Evolutionary conservation across 1,284 basidiomycete species (phyloP), one percentile per base, ranked within the genome.

Genomic region (Tausonia pullulans): DNA sequence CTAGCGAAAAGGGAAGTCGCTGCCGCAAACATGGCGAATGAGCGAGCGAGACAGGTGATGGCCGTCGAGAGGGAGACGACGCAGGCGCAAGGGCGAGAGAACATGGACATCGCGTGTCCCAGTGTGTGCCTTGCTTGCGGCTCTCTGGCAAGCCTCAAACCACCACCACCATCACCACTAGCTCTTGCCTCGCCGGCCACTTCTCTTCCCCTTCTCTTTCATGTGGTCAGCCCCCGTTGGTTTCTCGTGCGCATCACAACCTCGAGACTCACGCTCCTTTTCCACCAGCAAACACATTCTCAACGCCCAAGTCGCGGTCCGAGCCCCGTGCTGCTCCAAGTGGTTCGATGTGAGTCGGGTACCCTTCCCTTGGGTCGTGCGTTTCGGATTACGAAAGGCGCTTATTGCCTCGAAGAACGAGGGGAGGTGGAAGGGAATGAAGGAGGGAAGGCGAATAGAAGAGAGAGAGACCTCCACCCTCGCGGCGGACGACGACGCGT

Each of bases 291-390:
- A 94, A 80, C 92, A 95, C 74, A 82, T 96, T 67, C 79, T 96
- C 63, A 96, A 96, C 76, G 90, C 88, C 0, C 93, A 96, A 77
- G 93, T 93, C 39, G 82, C 92, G 41, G 89, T 97, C 71, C 87
- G 93, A 53, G 89, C 93, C 4, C 90, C 92, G 3, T 96, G 93
- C 78, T 96, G 93, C 83, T 88, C 88, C 73, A 87, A 86, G 72
- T 96, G 92, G 91, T 96, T 84, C 73, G 93, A 96, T 75, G 80
- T 79, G 67, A 72, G 79, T 72, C 5, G 16, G 52, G 52, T 53
- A 5, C 27, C 27, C 27, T 27, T 27, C 27, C 27, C 27, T 27
- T 27, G 27, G 27, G 6, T 53, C n/a, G 52, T 53, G 52, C 13
- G 14, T 39, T 16, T 40, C 2, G 4, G 16, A 14, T 16, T 40